These are phyloP conservation scores for Zymoseptoria ardabiliae DNA, from an alignment of 2,329 filamentous ascomycete species.

Conservation along the genomic window DNA sequence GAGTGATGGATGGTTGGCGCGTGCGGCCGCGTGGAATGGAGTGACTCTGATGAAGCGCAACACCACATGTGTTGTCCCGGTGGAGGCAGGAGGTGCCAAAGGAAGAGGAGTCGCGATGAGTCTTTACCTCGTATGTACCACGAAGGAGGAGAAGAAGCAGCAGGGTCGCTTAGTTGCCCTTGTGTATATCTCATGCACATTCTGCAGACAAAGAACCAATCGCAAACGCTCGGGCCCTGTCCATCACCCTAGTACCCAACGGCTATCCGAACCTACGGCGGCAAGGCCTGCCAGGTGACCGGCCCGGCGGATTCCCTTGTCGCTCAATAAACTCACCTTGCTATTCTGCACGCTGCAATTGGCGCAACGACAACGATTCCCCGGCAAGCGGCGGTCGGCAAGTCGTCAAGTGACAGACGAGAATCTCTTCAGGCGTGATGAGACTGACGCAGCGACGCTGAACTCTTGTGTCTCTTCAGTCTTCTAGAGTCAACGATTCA, in stretches of 20 bases:
- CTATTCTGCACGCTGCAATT: neutral
- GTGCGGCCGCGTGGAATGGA: neutral
- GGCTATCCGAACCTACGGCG: too few relatives aligned
- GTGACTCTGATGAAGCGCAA: neutral
- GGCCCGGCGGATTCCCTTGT: neutral
- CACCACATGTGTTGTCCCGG: neutral
- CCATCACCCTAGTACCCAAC: too few relatives aligned
- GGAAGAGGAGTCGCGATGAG: neutral
- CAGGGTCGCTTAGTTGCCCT: neutral
- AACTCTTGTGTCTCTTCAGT: too few relatives aligned
- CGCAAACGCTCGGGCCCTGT: neutral
- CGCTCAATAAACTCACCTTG: neutral
- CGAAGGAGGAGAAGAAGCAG: neutral
- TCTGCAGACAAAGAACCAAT: neutral
- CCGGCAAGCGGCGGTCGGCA: neutral
- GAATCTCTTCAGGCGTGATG: neutral
- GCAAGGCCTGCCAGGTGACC: too few relatives aligned
- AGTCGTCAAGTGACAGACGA: neutral
- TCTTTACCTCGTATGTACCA: neutral
- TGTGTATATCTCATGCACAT: neutral
- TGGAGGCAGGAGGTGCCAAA: neutral
- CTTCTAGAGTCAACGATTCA: too few relatives aligned
- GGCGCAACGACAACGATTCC: too few relatives aligned
- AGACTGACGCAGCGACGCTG: too few relatives aligned
- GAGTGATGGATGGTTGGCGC: neutral